These are phyloP conservation scores for Xylaria longipes DNA, from an alignment of 495 filamentous ascomycete species.

Conservation along the genomic window DNA sequence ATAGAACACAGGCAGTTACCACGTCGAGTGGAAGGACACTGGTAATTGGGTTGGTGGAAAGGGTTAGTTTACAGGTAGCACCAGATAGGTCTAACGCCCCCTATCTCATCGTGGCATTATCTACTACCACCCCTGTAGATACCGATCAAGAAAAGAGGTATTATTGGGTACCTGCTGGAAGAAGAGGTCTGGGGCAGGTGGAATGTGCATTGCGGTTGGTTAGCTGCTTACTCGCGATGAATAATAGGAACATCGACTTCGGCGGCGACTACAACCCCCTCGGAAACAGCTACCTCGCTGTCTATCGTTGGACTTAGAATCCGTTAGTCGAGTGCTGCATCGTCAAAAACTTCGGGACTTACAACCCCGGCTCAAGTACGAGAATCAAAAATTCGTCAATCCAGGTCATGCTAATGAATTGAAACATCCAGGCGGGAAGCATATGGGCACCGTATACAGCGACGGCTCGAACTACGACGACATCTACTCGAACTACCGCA, in stretches of 20 bases:
- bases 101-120: no score
- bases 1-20: conserved; percentile 60
- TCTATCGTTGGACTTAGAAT: conserved; percentile 69
- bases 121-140: no score
- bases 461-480: conserved; percentile 64
- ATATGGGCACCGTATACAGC: conserved; percentile 58
- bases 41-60: conserved; percentile 70
- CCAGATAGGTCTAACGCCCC: conserved; percentile 42
- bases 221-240: not conserved
- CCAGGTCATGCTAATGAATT: not conserved
- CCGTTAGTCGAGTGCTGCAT: conserved; percentile 72
- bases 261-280: not conserved
- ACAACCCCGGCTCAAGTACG: conserved; percentile 53
- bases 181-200: not conserved
- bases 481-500: conserved; percentile 58
- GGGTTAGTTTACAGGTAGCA: conserved; percentile 63
- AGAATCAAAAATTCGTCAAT: not conserved
- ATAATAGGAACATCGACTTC: not conserved
- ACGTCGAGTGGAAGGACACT: conserved; percentile 57
- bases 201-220: not conserved
- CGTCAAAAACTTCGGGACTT: conserved; percentile 63
- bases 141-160: no score
- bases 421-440: conserved; percentile 38
- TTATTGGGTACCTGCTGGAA: not conserved
- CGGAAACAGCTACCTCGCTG: conserved; percentile 18